Percentiles rank a stretch among this genome's conserved stretches.
These are phyloP conservation scores for Alternaria sp. DNA, from an alignment of 2,329 filamentous ascomycete species.

Conservation along the genomic window DNA sequence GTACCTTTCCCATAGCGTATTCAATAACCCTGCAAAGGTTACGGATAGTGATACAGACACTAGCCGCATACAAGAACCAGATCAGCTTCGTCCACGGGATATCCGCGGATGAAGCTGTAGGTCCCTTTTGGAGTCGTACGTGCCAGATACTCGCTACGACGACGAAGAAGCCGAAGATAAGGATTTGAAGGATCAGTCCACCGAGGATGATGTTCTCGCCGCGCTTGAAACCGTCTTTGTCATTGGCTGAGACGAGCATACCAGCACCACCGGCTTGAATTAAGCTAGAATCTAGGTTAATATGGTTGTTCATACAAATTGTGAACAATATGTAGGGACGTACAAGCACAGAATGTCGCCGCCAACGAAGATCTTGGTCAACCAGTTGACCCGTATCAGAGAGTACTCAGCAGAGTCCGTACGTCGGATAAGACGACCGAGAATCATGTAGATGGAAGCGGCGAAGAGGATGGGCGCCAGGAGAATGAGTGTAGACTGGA, in stretches of 20 bases:
- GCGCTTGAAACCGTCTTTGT: slow-evolving; percentile 35
- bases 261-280: slow-evolving; percentile 62
- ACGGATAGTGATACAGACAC: slow-evolving; percentile 56
- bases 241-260: slow-evolving; percentile 47
- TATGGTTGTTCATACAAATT: neutral
- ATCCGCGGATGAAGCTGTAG: slow-evolving; percentile 34
- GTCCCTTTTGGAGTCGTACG: slow-evolving; percentile 48
- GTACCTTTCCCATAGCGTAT: slow-evolving; percentile 50
- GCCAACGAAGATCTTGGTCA: slow-evolving; percentile 65
- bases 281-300: slow-evolving; percentile 21
- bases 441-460: slow-evolving; percentile 59
- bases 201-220: slow-evolving; percentile 65
- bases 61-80: slow-evolving; percentile 50
- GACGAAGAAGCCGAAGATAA: slow-evolving; percentile 67
- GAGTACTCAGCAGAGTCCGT: slow-evolving; percentile 56
- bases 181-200: slow-evolving; percentile 66
- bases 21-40: slow-evolving; percentile 60
- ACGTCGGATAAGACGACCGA: slow-evolving; percentile 53
- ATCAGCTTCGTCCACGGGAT: slow-evolving; percentile 50
- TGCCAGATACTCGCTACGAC: slow-evolving; percentile 62
- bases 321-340: neutral
- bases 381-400: slow-evolving; percentile 54
- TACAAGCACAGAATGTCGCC: slow-evolving; percentile 64
- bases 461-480: slow-evolving; percentile 57
- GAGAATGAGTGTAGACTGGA: slow-evolving; percentile 49